Evolutionary conservation across 306 rosid genomes (phyloP).

Genomic region (Mimosa bimucronata): DNA sequence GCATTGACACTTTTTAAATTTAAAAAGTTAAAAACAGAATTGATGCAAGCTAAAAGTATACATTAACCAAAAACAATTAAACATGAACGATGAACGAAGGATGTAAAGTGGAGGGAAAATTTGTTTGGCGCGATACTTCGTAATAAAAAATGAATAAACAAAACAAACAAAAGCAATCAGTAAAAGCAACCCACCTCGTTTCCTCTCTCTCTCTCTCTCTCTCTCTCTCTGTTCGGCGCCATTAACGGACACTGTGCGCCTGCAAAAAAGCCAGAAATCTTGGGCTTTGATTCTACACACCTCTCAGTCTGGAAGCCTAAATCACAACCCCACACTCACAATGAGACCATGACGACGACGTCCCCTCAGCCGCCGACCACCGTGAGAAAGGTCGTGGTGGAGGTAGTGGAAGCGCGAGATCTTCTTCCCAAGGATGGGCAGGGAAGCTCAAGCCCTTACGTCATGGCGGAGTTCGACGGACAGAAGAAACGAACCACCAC

Average conservation of each 20-base stretch:
- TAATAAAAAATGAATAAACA: neutral
- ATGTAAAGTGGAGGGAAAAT: neutral
- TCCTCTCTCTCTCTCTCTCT: neutral
- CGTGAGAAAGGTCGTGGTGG: constrained; percentile 63
- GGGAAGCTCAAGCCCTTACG: constrained; percentile 93
- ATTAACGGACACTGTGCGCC: constrained; percentile 50
- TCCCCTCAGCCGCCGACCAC: constrained; percentile 47
- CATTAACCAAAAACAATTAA: no score
- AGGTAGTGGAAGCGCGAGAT: constrained; percentile 78
- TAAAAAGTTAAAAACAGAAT: no score
- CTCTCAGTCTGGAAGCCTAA: no score
- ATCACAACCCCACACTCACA: neutral
- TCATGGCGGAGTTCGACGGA: constrained; percentile 80
- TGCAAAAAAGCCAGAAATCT: neutral
- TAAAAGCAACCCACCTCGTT: constrained; percentile 8
- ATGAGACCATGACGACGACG: constrained; percentile 73
- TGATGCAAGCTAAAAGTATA: no score
- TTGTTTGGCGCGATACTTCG: neutral
- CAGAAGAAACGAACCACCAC: constrained; percentile 83
- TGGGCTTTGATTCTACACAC: neutral
- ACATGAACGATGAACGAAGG: neutral
- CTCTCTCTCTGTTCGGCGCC: constrained; percentile 41
- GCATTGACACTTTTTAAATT: no score
- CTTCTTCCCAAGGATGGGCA: constrained; percentile 97
- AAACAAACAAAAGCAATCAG: neutral